Evolutionary conservation across 306 rosid genomes (phyloP), one percentile per base, ranked within the genome.

Genomic region (Corylus heterophylla): DNA sequence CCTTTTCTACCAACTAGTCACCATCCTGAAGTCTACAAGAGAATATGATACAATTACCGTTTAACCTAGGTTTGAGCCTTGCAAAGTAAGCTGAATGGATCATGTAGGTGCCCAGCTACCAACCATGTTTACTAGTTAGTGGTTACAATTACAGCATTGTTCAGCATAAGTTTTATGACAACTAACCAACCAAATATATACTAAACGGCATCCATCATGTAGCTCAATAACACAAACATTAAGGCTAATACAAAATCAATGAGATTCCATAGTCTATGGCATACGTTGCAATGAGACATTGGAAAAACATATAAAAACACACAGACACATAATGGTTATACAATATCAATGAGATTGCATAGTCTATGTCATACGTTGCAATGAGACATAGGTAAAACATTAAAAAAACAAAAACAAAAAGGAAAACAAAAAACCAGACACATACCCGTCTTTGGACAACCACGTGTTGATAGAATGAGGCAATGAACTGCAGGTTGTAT

Each of bases 361-460:
- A 62, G 44, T 71, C 45, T 35, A 25, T 27, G 56, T 47, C 61
- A 54, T 39, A 49, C 49, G 39, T 75, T 56, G n/a, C 70, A 5
- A 72, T 64, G 64, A 71, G 12, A 47, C 12, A 11, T 16, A 20
- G 51, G 42, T 55, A 50, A 45, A 63, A 64, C 63, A 84, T 79
- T 52, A 27, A 71, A 31, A 74, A 74, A 59, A 47, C 37, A 13
- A 75, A 51, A 29, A 80, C 18, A 39, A 54, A 7, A 18, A 58
- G 47, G 10, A 8, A 22, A 51, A 31, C 25, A 76, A 69, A 78
- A 52, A 73, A 85, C 76, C 68, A 84, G 58, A 68, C 82, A 74
- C 82, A 54, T 92, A 93, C 99, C 97, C 88, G 89, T 86, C 98
- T 91, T 86, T 93, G 98, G 89, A 95, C 99, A 84, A 95, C 98